Evolutionary conservation across 1,284 basidiomycete genomes (phyloP).

Genomic region (Ganoderma leucocontextum): DNA sequence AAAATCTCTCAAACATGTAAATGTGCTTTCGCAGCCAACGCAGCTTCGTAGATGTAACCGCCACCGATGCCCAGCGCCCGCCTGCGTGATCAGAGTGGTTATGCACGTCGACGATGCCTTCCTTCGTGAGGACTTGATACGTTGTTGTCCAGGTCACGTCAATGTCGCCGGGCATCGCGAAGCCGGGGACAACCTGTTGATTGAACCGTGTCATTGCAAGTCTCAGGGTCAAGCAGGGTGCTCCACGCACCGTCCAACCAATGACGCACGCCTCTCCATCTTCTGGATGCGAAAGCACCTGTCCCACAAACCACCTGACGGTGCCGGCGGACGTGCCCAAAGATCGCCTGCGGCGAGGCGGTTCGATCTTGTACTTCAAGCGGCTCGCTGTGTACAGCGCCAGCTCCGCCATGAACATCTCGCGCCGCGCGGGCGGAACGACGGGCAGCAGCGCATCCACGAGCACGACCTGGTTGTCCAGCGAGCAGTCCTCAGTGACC

Average conservation of each 20-base stretch:
- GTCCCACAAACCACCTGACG: slow-evolving; percentile 27
- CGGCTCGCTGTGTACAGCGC: slow-evolving; percentile 3
- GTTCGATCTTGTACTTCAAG: slow-evolving; percentile 4
- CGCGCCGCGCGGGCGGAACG: slow-evolving; percentile 3
- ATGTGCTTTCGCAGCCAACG: slow-evolving; percentile 12
- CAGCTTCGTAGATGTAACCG: slow-evolving; percentile 8
- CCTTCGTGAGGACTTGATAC: slow-evolving; percentile 3
- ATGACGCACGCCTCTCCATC: slow-evolving; percentile 19
- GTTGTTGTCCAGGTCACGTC: background rate
- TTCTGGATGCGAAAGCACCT: slow-evolving; percentile 14
- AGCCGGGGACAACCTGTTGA: background rate
- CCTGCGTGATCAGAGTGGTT: background rate
- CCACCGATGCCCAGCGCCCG: background rate
- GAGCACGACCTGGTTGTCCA: slow-evolving; percentile 28
- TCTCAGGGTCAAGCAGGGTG: background rate
- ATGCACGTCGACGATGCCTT: background rate
- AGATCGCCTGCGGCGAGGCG: background rate
- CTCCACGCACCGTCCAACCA: slow-evolving; percentile 26
- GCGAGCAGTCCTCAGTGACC: slow-evolving; percentile 26
- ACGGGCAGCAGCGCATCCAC: slow-evolving; percentile 21
- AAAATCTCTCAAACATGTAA: slow-evolving; percentile 25
- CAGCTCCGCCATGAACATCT: slow-evolving; percentile 9
- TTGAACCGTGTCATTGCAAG: background rate
- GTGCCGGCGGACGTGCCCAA: background rate
- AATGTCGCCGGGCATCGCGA: background rate